phyloP scores from a whole-genome alignment of 352 stramenopile species.

The Pythium dissotocum region DNA sequence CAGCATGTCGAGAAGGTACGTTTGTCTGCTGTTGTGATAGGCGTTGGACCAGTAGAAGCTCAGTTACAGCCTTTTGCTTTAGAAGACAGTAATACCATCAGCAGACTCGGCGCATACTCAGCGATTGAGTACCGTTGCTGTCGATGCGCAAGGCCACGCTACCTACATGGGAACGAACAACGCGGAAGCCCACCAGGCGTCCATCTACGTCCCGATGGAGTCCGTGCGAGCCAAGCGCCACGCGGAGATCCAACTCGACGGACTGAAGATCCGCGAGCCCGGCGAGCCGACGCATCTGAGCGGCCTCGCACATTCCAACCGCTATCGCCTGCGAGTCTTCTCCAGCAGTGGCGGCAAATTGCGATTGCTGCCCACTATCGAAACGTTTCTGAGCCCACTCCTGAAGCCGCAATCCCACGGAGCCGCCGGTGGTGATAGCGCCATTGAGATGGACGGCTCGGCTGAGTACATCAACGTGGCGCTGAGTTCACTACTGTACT shows the following conservation, averaged over 20 bases:
- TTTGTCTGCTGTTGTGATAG: neutral
- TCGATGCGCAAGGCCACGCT: neutral
- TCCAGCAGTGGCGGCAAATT: neutral
- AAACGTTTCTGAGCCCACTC: slow-evolving; percentile 1
- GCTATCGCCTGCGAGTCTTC: neutral
- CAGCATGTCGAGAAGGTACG: slow-evolving; percentile 2
- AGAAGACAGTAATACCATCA: neutral
- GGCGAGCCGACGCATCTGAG: neutral
- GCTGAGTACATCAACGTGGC: slow-evolving; percentile 1
- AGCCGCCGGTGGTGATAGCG: neutral
- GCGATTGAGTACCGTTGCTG: neutral
- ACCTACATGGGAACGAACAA: neutral
- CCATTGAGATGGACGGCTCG: neutral
- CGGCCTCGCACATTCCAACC: neutral
- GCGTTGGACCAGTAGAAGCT: neutral
- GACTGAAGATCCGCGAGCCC: slow-evolving; percentile 4
- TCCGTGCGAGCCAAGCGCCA: neutral
- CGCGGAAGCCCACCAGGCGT: neutral
- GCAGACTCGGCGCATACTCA: neutral
- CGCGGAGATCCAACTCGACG: slow-evolving; percentile 1
- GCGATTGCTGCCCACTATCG: neutral
- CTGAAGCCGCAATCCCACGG: neutral
- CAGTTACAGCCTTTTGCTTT: neutral
- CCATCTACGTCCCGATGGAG: neutral
- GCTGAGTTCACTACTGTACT: neutral